Evolutionary conservation across 1,139 yeast species (phyloP).

Genomic region (Arxiozyma heterogenica): DNA sequence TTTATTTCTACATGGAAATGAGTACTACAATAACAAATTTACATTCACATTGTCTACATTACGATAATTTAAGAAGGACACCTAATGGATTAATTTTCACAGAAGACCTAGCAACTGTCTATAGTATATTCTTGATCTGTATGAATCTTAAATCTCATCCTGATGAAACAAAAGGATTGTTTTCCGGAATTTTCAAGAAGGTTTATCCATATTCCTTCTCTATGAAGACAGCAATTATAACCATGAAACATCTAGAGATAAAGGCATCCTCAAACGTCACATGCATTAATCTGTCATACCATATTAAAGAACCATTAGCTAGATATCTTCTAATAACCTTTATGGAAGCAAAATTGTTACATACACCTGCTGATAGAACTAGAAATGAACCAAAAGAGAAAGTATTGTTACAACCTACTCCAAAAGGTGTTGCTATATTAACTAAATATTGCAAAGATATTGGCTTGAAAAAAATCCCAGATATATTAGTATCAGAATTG

Average conservation of each 20-base stretch:
- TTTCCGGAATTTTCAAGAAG: constrained; percentile 20
- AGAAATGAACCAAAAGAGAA: constrained; percentile 37
- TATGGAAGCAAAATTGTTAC: constrained; percentile 59
- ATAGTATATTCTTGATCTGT: constrained; percentile 42
- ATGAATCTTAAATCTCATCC: constrained; percentile 35
- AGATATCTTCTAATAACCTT: constrained; percentile 43
- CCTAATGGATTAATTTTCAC: constrained; percentile 46
- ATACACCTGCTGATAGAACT: constrained; percentile 70
- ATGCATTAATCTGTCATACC: constrained; percentile 51
- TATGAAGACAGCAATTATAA: constrained; percentile 41
- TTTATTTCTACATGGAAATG: background rate
- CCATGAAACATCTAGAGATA: constrained; percentile 44
- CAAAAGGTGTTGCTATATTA: constrained; percentile 75
- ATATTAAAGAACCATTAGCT: constrained; percentile 48
- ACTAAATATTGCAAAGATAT: constrained; percentile 48
- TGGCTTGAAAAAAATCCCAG: constrained; percentile 44
- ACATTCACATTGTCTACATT: constrained; percentile 36
- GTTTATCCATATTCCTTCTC: constrained; percentile 47
- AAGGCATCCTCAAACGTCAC: constrained; percentile 43
- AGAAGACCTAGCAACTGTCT: constrained; percentile 51
- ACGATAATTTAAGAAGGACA: constrained; percentile 39
- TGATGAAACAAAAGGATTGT: constrained; percentile 11
- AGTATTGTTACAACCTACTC: constrained; percentile 67
- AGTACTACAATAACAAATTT: background rate
- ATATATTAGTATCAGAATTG: constrained; percentile 43